Base-by-base conservation (phyloP, 768 basidiomycete genomes). In the Kwoniella newhampshirensis region DNA sequence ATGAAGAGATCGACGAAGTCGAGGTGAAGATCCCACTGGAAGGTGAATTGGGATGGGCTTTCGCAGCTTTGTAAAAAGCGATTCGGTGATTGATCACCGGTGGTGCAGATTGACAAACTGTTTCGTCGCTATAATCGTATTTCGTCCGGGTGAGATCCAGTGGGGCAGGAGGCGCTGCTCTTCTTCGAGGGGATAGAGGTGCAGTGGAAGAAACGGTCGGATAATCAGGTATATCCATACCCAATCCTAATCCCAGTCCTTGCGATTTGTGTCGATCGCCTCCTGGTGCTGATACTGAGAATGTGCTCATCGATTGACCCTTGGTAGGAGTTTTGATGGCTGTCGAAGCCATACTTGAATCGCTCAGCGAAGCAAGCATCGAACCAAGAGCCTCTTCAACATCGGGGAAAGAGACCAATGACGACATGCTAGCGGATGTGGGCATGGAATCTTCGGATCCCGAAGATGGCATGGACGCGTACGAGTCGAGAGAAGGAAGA, bases 341-440 rank as follows among this genome's bases (percentile, higher is more conserved):
- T 8, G 46, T 39, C 5, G 56, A 41, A 40, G 56, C 27, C 64
- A 57, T 58, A 28, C 45, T 51, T 18, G 58, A 51, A 17, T 67
- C 66, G 0, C 67, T 66, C 4, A 72, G 52, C 12, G 66, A 68
- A 9, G 68, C 71, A 7, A 73, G 58, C 71, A 73, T 73, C n/a
- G 66, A 67, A 21, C 71, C 71, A 4, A 73, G 50, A 21, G 68
- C 71, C 32, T 70, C 67, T 37, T 73, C 68, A 1, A 73, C 71
- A 39, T 73, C 71, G 5, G 62, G 66, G 51, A 70, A 67, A 2
- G 70, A 72, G 9, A 53, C 55, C 25, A 71, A 47, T n/a, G 64
- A 66, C 13, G 68, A 71, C 42, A 44, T 53, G 17, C 68, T 66
- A 11, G 55, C 50, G 2, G 63, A 64, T 15, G 62, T 62, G 1